These are phyloP conservation scores for Butyriboletus appendiculatus DNA, from an alignment of 1,284 basidiomycete genomes.

Conservation along the genomic window DNA sequence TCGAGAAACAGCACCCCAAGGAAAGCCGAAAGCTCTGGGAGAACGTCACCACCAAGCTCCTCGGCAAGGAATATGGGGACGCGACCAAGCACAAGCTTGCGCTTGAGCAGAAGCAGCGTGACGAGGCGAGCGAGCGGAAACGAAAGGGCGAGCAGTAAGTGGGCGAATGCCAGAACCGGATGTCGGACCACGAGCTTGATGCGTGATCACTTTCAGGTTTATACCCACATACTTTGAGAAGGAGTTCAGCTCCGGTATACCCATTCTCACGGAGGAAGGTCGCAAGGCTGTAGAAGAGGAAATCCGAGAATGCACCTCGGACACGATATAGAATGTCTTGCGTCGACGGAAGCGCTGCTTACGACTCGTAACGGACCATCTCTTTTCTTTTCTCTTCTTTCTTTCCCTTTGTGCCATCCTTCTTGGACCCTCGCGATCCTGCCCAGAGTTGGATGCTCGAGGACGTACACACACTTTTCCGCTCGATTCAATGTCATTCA, in stretches of 20 bases:
- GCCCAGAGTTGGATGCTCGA: conserved; percentile 3
- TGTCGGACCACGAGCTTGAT: background rate
- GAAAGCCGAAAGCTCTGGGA: conserved; percentile 94
- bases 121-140: conserved; percentile 83
- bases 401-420: background rate
- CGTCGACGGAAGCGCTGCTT: background rate
- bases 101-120: conserved; percentile 91
- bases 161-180: background rate
- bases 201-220: conserved; percentile 57
- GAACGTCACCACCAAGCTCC: conserved; percentile 73
- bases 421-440: conserved; percentile 11
- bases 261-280: conserved; percentile 73
- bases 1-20: conserved; percentile 75
- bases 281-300: conserved; percentile 71
- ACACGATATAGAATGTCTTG: conserved; percentile 16
- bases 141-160: conserved; percentile 76
- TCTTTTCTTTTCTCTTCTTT: background rate
- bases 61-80: conserved; percentile 86
- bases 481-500: conserved; percentile 16
- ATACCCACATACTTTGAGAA: conserved; percentile 79
- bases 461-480: conserved; percentile 1
- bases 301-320: conserved; percentile 35
- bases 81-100: conserved; percentile 86
- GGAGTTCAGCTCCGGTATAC: conserved; percentile 72
- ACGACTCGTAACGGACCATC: conserved; percentile 14